Evolutionary conservation across 441 rosid genomes (phyloP).

Genomic region (Eugenia klotzschiana): DNA sequence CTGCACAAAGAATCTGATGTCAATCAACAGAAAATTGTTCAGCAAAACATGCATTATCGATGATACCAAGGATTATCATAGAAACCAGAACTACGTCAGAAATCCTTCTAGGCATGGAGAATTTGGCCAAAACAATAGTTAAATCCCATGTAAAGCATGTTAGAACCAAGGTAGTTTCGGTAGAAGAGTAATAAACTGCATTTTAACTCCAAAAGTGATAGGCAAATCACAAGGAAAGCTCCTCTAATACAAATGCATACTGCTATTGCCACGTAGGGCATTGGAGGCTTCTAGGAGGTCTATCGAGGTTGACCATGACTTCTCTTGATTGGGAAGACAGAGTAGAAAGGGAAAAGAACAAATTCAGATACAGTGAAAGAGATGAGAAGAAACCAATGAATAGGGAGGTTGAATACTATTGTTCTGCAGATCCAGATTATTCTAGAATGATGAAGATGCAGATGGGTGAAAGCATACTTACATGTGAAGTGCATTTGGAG

Average conservation of each 20-base stretch:
- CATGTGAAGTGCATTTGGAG: conserved; percentile 57
- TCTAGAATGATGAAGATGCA: neutral
- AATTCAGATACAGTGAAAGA: neutral
- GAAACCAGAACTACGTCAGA: neutral
- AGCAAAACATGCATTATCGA: neutral
- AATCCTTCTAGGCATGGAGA: neutral
- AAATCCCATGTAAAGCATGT: neutral
- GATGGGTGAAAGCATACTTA: conserved; percentile 14
- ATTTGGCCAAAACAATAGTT: neutral
- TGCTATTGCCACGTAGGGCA: neutral
- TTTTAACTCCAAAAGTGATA: neutral
- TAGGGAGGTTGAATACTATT: neutral
- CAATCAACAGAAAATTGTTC: neutral
- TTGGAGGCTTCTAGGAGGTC: neutral
- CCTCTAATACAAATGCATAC: neutral
- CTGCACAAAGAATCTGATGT: conserved; percentile 27
- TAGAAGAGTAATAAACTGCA: neutral
- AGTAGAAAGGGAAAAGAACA: neutral
- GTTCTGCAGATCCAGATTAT: neutral
- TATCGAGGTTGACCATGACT: neutral
- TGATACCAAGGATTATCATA: neutral
- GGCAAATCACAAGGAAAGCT: neutral
- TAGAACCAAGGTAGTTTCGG: neutral
- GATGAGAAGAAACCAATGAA: neutral
- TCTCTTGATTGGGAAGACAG: neutral